Percentiles rank a stretch among this genome's conserved stretches.
These are phyloP conservation scores for Luffa acutangula DNA, from an alignment of 306 rosid species.

Conservation along the genomic window DNA sequence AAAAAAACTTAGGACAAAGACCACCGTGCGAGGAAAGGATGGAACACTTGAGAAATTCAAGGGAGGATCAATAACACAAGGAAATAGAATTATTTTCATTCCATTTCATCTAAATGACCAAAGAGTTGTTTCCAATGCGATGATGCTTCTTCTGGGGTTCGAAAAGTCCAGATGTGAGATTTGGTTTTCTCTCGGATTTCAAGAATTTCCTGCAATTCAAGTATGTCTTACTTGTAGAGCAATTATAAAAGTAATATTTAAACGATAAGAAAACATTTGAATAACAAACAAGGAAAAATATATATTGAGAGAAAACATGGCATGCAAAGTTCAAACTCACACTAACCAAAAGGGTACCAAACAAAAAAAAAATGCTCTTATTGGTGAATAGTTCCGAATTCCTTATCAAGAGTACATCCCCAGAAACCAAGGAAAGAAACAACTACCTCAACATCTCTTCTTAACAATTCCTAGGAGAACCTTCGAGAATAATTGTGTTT, in stretches of 20 bases:
- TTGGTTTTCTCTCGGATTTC: constrained; percentile 50
- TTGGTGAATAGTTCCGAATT: background rate
- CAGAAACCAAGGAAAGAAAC: background rate
- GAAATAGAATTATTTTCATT: constrained; percentile 13
- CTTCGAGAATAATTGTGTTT: background rate
- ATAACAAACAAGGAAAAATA: background rate
- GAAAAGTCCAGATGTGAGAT: constrained; percentile 63
- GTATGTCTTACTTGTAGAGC: constrained; percentile 3
- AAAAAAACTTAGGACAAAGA: background rate
- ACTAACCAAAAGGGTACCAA: background rate
- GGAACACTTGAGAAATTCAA: background rate
- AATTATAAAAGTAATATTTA: background rate
- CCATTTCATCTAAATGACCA: constrained; percentile 53
- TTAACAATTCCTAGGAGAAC: background rate
- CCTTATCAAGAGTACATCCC: background rate
- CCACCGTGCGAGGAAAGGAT: background rate
- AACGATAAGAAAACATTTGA: background rate
- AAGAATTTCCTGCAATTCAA: constrained; percentile 64
- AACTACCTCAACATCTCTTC: background rate
- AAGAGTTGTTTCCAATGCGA: constrained; percentile 37
- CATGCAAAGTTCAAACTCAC: background rate
- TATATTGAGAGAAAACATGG: background rate
- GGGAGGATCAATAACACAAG: background rate
- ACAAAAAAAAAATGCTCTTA: background rate
- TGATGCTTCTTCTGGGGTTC: constrained; percentile 67